Evolutionary conservation across 192 early-diverging fungal genomes (phyloP).

Genomic region (Rhizophagus sp.): DNA sequence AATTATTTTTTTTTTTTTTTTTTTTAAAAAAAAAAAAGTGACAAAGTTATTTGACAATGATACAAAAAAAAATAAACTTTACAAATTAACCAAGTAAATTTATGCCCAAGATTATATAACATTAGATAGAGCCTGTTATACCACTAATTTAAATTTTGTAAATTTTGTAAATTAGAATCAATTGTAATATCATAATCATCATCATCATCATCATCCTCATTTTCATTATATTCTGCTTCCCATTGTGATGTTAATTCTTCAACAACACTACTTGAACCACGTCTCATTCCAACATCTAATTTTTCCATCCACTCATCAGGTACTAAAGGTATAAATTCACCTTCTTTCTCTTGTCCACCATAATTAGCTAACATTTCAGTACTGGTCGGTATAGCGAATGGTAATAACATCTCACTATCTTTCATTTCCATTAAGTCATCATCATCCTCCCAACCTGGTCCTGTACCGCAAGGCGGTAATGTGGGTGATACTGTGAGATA

Average conservation of each 20-base stretch:
- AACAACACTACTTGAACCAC: constrained; percentile 22
- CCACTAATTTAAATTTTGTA: background rate
- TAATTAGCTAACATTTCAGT: constrained; percentile 32
- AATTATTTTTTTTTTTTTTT: no score
- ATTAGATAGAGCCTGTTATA: background rate
- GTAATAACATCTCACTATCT: constrained; percentile 24
- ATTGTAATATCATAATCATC: constrained; percentile 14
- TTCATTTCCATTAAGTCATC: constrained; percentile 32
- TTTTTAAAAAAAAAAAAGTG: no score
- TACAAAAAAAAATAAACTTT: no score
- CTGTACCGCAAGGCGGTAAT: constrained; percentile 3
- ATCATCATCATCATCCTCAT: constrained; percentile 27
- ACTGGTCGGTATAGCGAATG: constrained; percentile 31
- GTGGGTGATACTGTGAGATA: constrained; percentile 9
- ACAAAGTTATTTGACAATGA: no score
- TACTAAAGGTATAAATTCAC: constrained; percentile 24
- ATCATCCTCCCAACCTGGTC: constrained; percentile 30
- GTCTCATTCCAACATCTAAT: constrained; percentile 29
- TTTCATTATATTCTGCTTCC: constrained; percentile 26
- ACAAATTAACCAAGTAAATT: no score
- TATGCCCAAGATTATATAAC: background rate
- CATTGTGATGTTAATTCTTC: constrained; percentile 31
- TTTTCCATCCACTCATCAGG: constrained; percentile 35
- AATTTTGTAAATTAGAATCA: background rate
- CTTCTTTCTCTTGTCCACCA: constrained; percentile 23